Conservation (phyloP, 2,329 filamentous ascomycete genomes). For the Scytalidium lignicola region DNA sequence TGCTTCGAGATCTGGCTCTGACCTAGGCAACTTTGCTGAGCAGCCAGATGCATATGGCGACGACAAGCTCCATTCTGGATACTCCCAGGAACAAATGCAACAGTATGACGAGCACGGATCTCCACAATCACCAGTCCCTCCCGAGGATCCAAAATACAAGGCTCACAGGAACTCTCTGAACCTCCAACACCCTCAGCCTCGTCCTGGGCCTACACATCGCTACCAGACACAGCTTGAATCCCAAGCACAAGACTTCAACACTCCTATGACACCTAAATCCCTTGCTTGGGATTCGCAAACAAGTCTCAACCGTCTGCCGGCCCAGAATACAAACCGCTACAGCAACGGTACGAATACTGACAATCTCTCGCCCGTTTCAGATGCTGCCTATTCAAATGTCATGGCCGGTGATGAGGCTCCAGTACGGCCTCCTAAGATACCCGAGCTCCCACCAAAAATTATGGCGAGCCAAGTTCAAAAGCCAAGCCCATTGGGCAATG, state of each 20-base stretch:
- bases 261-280: conserved; percentile 54
- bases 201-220: conserved; percentile 66
- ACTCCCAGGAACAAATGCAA: conserved; percentile 44
- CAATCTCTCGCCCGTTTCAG: conserved; percentile 25
- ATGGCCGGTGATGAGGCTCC: conserved; percentile 33
- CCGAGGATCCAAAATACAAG: conserved; percentile 72
- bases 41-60: conserved; percentile 51
- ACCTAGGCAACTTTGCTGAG: conserved; percentile 59
- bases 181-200: conserved; percentile 73
- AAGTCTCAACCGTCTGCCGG: conserved; percentile 47
- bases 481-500: conserved; percentile 51
- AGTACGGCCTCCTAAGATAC: conserved; percentile 56
- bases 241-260: conserved; percentile 60
- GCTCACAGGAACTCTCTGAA: conserved; percentile 77
- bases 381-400: conserved; percentile 21
- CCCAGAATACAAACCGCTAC: conserved; percentile 48
- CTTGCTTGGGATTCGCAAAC: conserved; percentile 60
- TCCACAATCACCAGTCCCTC: conserved; percentile 23
- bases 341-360: conserved; percentile 26
- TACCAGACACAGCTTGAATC: conserved; percentile 70
- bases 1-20: conserved; percentile 73
- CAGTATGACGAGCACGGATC: conserved; percentile 19
- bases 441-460: conserved; percentile 40
- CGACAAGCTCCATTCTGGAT: conserved; percentile 55
- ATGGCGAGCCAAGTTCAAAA: conserved; percentile 49